Conservation (phyloP, 2,329 filamentous ascomycete species). For the Oidium heveae region DNA sequence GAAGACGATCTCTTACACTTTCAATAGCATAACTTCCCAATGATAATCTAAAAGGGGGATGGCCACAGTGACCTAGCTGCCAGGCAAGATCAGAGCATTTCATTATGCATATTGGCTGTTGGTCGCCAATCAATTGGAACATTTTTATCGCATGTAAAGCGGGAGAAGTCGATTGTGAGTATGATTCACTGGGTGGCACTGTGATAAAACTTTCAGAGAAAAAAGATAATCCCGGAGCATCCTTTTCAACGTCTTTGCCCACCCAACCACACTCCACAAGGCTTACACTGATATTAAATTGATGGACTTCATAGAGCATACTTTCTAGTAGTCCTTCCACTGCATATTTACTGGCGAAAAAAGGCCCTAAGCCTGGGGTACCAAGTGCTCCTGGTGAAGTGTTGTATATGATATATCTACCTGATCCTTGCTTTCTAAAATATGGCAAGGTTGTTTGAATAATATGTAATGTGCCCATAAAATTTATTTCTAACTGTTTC, state of each 20-base stretch:
- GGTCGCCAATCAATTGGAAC: slow-evolving; percentile 81
- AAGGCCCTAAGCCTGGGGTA: slow-evolving; percentile 76
- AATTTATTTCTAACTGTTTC: slow-evolving; percentile 94
- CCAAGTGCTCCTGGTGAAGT: slow-evolving; percentile 81
- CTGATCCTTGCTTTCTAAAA: slow-evolving; percentile 50
- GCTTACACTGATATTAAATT: slow-evolving; percentile 80
- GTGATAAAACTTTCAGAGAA: slow-evolving; percentile 64
- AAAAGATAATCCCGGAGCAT: slow-evolving; percentile 5
- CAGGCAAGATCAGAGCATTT: slow-evolving; percentile 86
- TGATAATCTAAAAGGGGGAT: slow-evolving; percentile 66
- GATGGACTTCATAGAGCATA: slow-evolving; percentile 85
- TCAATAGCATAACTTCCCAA: slow-evolving; percentile 87
- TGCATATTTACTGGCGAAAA: slow-evolving; percentile 92
- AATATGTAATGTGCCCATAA: slow-evolving; percentile 85
- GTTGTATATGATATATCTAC: slow-evolving; percentile 84
- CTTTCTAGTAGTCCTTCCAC: slow-evolving; percentile 89
- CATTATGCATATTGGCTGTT: slow-evolving; percentile 76
- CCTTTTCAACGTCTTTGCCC: slow-evolving; percentile 54
- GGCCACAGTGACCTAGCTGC: slow-evolving; percentile 87
- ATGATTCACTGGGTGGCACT: slow-evolving; percentile 62
- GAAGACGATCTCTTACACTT: slow-evolving; percentile 70
- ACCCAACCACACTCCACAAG: slow-evolving; percentile 81
- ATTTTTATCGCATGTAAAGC: slow-evolving; percentile 75
- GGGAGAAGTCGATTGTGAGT: slow-evolving; percentile 51
- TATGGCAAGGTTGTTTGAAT: slow-evolving; percentile 72